Conservation (phyloP, 331 rosid species). For the Malus hybrid region DNA sequence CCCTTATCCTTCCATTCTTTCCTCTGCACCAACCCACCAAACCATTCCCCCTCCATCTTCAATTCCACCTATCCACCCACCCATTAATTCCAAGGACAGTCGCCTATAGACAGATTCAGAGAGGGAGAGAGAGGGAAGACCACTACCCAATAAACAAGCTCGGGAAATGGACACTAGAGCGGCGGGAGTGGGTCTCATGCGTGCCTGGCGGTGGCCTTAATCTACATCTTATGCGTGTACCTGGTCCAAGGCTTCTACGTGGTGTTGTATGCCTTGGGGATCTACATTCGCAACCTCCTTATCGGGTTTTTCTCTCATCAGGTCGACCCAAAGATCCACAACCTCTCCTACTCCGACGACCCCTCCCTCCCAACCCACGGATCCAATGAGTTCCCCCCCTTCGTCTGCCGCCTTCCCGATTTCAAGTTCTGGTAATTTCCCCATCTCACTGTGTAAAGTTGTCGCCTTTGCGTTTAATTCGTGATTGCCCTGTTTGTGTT, state of each 20-base stretch:
- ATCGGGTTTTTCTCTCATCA: conserved; percentile 83
- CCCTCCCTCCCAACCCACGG: conserved; percentile 69
- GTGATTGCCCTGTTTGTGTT: not conserved
- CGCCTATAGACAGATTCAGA: not conserved
- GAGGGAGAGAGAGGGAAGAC: not conserved
- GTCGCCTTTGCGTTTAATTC: not conserved
- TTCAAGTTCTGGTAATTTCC: conserved; percentile 75
- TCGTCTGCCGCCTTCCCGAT: conserved; percentile 89
- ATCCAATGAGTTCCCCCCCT: conserved; percentile 85
- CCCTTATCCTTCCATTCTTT: too few relatives aligned
- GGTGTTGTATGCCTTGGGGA: conserved; percentile 79
- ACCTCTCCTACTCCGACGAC: conserved; percentile 47
- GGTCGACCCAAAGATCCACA: conserved; percentile 72
- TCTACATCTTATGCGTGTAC: conserved; percentile 66
- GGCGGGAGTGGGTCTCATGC: conserved; percentile 38
- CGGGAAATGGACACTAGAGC: conserved; percentile 39
- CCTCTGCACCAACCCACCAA: too few relatives aligned
- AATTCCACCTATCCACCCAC: too few relatives aligned
- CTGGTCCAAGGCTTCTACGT: conserved; percentile 72
- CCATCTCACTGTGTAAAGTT: not conserved
- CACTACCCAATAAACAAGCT: too few relatives aligned
- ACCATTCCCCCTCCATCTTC: too few relatives aligned
- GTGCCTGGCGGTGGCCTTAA: conserved; percentile 25
- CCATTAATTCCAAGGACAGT: too few relatives aligned
- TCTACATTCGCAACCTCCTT: conserved; percentile 75